Evolutionary conservation across 1,284 basidiomycete genomes (phyloP), one percentile per base, ranked within the genome.

Genomic region (Tilletia walkeri): DNA sequence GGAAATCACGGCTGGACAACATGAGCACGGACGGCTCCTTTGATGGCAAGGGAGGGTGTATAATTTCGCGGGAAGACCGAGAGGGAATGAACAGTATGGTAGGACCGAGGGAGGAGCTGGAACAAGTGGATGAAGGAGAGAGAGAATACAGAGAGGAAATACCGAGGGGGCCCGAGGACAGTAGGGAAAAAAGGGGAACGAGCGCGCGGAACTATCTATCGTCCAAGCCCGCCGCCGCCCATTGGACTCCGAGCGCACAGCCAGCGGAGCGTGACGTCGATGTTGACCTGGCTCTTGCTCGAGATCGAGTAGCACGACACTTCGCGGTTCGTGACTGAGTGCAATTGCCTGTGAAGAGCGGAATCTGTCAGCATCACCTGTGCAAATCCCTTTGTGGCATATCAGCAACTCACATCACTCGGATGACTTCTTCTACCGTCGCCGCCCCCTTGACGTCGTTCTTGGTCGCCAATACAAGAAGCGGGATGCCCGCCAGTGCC

Each of bases 381-480:
- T 30, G 24, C 24, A 56, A n/a, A 68, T 45, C 72, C 69, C n/a
- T 69, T 68, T 66, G 45, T 72, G 24, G 66, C 75, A 84, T 67
- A 72, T 14, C 71, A 74, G 48, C 73, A 72, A 83, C 89, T 71
- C 79, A 93, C 93, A 98, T 86, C 69, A 89, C 88, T 49, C 87
- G 87, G 72, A 98, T 95, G 66, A 98, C 86, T 72, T 96, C 92
- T 77, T 94, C 92, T 1, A 95, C 92, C 12, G 89, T 85, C 1
- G 91, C 89, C 71, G 94, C 92, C 12, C 87, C 89, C 1, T 90
- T 88, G 1, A 98, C 78, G 81, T 98, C 95, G 80, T 94, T 96
- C 87, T 99, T 99, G 85, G 97, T 98, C 1, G 94, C 95, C 34
- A 98, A 87, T 89, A 98, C 94, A 16, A 98, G 88, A 49, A 98